phyloP scores from a whole-genome alignment of 164 flowering plant species.

The Echeveria elegans region DNA sequence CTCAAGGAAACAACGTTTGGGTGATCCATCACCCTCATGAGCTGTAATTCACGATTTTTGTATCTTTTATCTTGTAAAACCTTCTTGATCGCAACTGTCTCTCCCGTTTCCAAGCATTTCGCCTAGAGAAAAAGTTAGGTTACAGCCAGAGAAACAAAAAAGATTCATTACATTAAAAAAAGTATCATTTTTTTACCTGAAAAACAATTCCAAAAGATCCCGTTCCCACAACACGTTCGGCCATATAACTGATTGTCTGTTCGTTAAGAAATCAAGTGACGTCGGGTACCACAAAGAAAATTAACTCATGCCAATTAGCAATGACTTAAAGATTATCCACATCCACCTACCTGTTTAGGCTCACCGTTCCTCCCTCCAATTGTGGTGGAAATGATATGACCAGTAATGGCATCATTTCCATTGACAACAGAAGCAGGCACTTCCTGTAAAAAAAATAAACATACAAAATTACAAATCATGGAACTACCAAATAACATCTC shows the following conservation, averaged over 20 bases:
- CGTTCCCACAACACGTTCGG: conserved; percentile 44
- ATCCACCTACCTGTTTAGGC: conserved; percentile 44
- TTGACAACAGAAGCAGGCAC: conserved; percentile 46
- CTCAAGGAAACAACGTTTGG: conserved; percentile 52
- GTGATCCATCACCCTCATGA: conserved; percentile 56
- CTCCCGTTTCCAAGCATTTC: conserved; percentile 53
- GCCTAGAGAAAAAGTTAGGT: conserved; percentile 20
- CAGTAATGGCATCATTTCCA: conserved; percentile 47
- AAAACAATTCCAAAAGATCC: conserved; percentile 44
- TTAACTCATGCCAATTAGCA: not conserved
- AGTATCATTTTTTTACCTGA: conserved; percentile 19
- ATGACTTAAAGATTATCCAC: not conserved
- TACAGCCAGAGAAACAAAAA: not conserved
- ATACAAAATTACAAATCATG: not conserved
- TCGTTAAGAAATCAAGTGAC: conserved; percentile 7
- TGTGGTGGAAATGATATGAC: conserved; percentile 64
- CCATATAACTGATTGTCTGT: conserved; percentile 45
- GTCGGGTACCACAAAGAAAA: not conserved
- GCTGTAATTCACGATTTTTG: conserved; percentile 57
- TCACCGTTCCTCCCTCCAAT: conserved; percentile 76
- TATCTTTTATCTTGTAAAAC: conserved; percentile 62
- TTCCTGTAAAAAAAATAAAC: conserved; percentile 27
- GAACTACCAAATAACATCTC: not conserved
- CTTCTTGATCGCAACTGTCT: conserved; percentile 63
- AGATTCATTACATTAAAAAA: not conserved